Evolutionary conservation across 176 grass and related monocot species (phyloP), one percentile per base, ranked within the genome.

Genomic region (Miscanthus lutarioriparius): DNA sequence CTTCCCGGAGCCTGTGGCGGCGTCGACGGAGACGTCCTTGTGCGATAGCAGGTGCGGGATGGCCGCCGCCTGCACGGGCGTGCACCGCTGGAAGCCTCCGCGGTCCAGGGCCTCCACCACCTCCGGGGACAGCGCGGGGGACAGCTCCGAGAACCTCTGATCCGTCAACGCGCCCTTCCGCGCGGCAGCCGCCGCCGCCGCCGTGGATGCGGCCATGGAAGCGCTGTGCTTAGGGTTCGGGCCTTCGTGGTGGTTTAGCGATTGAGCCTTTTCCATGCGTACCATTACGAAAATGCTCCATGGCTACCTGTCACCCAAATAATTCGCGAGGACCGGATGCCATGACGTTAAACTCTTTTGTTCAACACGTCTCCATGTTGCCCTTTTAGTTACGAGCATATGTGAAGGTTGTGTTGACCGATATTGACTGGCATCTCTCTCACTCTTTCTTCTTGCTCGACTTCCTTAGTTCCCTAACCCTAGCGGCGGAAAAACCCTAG

Each of bases 1-100:
- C 92, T 98, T 98, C 0, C 96, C 96, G 20, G 96, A 98, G 4
- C 96, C 96, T 19, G 96, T 98, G 33, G 96, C 93, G 23, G 96
- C 96, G 48, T 98, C 91, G 3, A 98, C 93, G 26, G 96, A 81
- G 15, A 98, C 93, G 74, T 98, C 96, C 89, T 96, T 98, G 83
- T 95, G 87, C n/a, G 85, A 56, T 32, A 93, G 51, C 49, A 98
- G 93, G 74, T 90, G 89, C 11, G 96, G 96, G 75, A 98, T 93
- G 63, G 88, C 87, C 26, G 91, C 93, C 72, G 82, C 89, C 91
- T 98, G 93, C 45, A 98, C 96, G 11, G 93, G 95, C 49, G 92
- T 95, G 89, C 95, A 97, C 61, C 74, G 58, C 23, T 45, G 83
- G 85, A 97, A 97, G 25, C 95, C 95, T 17, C 88, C 90, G 43